A percentile compares a stretch with the other conserved stretches of the same genome.
Conservation (phyloP, 192 early-diverging fungal species). For the Thoreauomyces humboldtii region DNA sequence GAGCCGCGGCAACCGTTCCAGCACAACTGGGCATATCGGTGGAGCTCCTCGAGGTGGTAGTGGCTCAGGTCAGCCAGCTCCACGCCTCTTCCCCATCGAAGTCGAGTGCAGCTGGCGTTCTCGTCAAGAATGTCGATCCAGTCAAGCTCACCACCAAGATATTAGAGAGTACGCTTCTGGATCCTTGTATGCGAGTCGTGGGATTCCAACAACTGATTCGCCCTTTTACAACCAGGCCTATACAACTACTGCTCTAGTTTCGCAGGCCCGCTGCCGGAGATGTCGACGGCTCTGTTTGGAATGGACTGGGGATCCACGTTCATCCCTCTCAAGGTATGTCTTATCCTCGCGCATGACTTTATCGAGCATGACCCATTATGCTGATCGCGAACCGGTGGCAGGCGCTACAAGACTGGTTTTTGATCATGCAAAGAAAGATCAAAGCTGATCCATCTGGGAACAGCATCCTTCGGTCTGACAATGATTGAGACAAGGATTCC, state of each 20-base stretch:
- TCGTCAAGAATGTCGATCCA: constrained; percentile 62
- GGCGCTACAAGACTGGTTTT: constrained; percentile 44
- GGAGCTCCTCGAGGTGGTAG: constrained; percentile 75
- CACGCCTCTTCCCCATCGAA: constrained; percentile 25
- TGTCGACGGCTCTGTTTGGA: constrained; percentile 52
- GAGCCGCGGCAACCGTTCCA: constrained; percentile 33
- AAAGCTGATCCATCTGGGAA: constrained; percentile 61
- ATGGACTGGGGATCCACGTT: constrained; percentile 37
- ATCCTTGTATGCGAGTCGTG: too few species aligned
- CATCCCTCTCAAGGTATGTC: constrained; percentile 44
- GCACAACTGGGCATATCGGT: constrained; percentile 90
- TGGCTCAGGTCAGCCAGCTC: constrained; percentile 48
- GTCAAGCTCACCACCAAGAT: constrained; percentile 44
- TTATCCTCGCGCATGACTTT: constrained; percentile 22
- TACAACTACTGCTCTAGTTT: constrained; percentile 52
- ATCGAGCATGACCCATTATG: constrained; percentile 37
- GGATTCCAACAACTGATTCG: neutral
- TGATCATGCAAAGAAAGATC: constrained; percentile 62
- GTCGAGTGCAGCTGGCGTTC: constrained; percentile 39
- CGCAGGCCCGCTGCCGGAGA: constrained; percentile 48
- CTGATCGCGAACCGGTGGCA: constrained; percentile 17
- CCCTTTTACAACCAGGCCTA: constrained; percentile 15
- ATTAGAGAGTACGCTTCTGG: constrained; percentile 36
- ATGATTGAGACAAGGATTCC: too few species aligned
- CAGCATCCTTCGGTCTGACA: neutral